phyloP scores from a whole-genome alignment of 495 filamentous ascomycete species.

The Aspergillus wentii region DNA sequence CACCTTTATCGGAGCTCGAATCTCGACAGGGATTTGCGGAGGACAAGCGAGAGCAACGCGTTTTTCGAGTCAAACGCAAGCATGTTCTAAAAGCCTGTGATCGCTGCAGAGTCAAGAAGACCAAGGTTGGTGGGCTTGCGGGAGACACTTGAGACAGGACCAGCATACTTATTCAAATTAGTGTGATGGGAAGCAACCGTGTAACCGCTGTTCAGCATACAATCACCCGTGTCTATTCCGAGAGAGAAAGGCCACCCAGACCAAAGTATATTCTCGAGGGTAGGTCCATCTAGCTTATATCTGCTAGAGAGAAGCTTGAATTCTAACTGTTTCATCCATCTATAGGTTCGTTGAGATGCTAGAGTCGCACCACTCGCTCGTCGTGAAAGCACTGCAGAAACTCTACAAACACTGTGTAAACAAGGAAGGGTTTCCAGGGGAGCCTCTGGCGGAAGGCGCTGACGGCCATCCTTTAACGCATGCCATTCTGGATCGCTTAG shows the following conservation, averaged over 20 bases:
- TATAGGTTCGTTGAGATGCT: conserved; percentile 45
- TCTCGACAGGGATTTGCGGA: conserved; percentile 24
- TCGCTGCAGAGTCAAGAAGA: conserved; percentile 46
- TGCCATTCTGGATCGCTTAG: conserved; percentile 41
- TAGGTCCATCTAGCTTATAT: conserved; percentile 11
- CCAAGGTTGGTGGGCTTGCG: conserved; percentile 29
- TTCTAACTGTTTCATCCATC: neutral
- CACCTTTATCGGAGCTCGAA: conserved; percentile 30
- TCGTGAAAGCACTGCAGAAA: conserved; percentile 40
- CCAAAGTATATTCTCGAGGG: conserved; percentile 46
- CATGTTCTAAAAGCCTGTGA: conserved; percentile 47
- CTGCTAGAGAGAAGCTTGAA: conserved; percentile 7
- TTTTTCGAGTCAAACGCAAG: conserved; percentile 47
- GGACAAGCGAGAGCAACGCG: conserved; percentile 39
- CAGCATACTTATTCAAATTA: conserved; percentile 17
- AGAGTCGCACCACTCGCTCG: conserved; percentile 40
- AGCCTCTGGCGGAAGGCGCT: conserved; percentile 34
- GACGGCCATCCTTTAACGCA: conserved; percentile 43
- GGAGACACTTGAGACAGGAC: too few species aligned
- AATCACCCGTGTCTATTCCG: conserved; percentile 46
- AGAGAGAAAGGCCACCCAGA: conserved; percentile 43
- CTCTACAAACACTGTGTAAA: conserved; percentile 41
- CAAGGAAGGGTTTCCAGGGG: conserved; percentile 44
- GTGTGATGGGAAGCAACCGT: conserved; percentile 48
- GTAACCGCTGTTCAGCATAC: conserved; percentile 43